Conservation (phyloP, 208 protist species). For the Naegleria fowleri region DNA sequence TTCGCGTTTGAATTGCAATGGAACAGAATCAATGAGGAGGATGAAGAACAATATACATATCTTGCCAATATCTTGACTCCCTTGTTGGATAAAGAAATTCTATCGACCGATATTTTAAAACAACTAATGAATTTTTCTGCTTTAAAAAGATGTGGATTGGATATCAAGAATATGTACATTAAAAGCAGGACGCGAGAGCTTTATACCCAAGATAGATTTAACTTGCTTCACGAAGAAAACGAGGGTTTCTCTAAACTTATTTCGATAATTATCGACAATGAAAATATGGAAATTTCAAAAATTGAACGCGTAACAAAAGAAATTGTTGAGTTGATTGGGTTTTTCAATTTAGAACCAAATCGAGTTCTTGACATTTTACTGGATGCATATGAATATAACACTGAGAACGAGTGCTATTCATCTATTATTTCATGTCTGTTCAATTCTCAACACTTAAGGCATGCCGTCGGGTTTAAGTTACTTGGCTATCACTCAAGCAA, state of each 20-base stretch:
- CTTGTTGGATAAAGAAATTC: background rate
- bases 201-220: conserved; percentile 61
- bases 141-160: background rate
- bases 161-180: background rate
- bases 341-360: conserved; percentile 65
- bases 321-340: conserved; percentile 43
- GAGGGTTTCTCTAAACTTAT: conserved; percentile 70
- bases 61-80: background rate
- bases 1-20: background rate
- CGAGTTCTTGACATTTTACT: conserved; percentile 61
- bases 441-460: background rate
- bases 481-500: background rate
- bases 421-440: background rate
- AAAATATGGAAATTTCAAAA: too few species aligned
- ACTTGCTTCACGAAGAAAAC: conserved; percentile 60
- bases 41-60: background rate
- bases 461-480: conserved; percentile 8
- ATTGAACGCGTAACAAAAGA: background rate
- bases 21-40: background rate
- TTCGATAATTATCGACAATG: conserved; percentile 40
- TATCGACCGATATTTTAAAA: background rate
- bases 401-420: background rate
- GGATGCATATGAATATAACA: conserved; percentile 48
- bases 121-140: background rate
- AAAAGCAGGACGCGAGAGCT: background rate